phyloP scores from a whole-genome alignment of 2,329 filamentous ascomycete genomes.

The Sarocladiaceae sp. region DNA sequence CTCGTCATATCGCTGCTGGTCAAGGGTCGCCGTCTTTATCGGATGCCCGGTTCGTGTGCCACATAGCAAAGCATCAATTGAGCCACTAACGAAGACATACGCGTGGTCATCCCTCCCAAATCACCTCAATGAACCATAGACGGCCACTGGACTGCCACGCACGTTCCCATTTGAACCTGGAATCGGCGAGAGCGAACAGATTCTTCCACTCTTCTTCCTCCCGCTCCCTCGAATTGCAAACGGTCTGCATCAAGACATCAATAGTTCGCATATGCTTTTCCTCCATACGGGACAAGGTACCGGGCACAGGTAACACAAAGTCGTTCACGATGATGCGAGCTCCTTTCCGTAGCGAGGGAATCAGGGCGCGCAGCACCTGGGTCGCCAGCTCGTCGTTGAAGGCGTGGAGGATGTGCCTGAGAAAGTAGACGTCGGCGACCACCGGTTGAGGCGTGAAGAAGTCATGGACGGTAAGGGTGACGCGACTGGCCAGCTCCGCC shows the following conservation, averaged over 20 bases:
- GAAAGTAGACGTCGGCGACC: constrained; percentile 47
- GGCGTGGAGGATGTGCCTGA: constrained; percentile 53
- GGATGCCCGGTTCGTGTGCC: too few species aligned
- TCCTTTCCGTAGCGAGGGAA: constrained; percentile 46
- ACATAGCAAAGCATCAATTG: too few species aligned
- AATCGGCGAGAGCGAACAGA: constrained; percentile 34
- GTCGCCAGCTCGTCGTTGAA: constrained; percentile 44
- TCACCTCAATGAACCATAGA: constrained; percentile 33
- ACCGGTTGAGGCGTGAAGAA: constrained; percentile 49
- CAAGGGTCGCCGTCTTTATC: too few species aligned
- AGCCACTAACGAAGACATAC: too few species aligned
- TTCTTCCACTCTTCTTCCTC: constrained; percentile 36
- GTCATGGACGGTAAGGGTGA: constrained; percentile 41
- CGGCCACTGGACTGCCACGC: constrained; percentile 19
- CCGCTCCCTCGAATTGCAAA: constrained; percentile 42
- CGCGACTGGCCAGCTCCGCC: constrained; percentile 25
- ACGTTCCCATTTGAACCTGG: constrained; percentile 32
- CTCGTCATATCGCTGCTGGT: too few species aligned
- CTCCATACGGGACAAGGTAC: constrained; percentile 26
- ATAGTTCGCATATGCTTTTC: constrained; percentile 35
- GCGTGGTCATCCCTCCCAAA: constrained; percentile 28
- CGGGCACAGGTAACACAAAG: constrained; percentile 29
- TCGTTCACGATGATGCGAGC: constrained; percentile 35
- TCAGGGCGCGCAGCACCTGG: constrained; percentile 38
- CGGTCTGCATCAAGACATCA: constrained; percentile 42